Evolutionary conservation across 108 stramenopile genomes (phyloP).

Genomic region (Asterionellopsis glacialis): DNA sequence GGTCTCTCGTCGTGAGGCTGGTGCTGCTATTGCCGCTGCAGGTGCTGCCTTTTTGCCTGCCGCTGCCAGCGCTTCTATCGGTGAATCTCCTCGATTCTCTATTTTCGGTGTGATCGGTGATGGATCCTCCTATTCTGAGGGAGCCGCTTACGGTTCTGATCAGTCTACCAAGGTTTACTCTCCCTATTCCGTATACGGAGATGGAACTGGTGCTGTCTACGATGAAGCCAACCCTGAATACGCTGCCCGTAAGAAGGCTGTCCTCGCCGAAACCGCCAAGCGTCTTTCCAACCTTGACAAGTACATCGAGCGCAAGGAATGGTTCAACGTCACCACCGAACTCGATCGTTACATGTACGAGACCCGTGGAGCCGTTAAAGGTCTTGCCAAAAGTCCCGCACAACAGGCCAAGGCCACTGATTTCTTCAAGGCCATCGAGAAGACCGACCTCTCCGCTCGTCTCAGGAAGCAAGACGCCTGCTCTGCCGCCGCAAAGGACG

Average conservation of each 20-base stretch:
- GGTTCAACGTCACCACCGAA: constrained; percentile 83
- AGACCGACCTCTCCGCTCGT: constrained; percentile 43
- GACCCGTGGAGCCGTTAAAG: constrained; percentile 75
- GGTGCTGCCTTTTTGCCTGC: constrained; percentile 73
- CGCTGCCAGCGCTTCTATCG: constrained; percentile 78
- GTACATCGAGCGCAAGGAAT: constrained; percentile 76
- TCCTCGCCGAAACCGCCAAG: constrained; percentile 67
- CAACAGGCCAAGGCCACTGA: constrained; percentile 64
- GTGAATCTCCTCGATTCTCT: constrained; percentile 87
- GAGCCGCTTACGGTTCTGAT: constrained; percentile 84
- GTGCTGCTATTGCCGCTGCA: constrained; percentile 66
- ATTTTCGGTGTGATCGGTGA: constrained; percentile 86
- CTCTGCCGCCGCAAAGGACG: constrained; percentile 40
- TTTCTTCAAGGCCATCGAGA: constrained; percentile 82
- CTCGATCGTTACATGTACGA: constrained; percentile 90
- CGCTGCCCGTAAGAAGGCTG: constrained; percentile 73
- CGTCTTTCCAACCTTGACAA: constrained; percentile 61
- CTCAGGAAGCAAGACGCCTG: constrained; percentile 59
- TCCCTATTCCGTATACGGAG: constrained; percentile 80
- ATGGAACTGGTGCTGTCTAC: constrained; percentile 51
- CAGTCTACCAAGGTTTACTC: constrained; percentile 62
- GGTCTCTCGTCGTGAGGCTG: constrained; percentile 67
- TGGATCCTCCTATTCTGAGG: constrained; percentile 80
- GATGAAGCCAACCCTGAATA: constrained; percentile 36
- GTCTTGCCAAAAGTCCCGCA: constrained; percentile 53